Evolutionary conservation across 164 flowering plant genomes (phyloP).

Genomic region (Buxus sempervirens): DNA sequence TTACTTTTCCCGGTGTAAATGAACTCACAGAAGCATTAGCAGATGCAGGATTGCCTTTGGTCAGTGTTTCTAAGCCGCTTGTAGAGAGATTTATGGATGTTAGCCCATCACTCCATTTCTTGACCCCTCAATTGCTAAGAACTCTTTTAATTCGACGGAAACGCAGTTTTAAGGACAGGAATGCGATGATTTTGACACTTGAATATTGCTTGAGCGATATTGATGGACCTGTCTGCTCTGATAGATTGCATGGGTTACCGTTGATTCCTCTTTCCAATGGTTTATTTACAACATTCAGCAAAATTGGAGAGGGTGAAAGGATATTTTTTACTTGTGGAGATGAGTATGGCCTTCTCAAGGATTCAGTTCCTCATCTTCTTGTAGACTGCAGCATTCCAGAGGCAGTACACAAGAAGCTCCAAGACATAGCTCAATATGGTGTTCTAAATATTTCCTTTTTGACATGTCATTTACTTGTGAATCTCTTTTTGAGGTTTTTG

Average conservation of each 20-base stretch:
- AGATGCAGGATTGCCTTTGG: slow-evolving; percentile 76
- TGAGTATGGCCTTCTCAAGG: slow-evolving; percentile 82
- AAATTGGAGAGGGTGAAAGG: slow-evolving; percentile 62
- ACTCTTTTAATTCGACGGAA: slow-evolving; percentile 67
- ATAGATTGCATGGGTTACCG: slow-evolving; percentile 64
- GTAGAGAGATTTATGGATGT: slow-evolving; percentile 66
- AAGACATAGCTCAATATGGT: slow-evolving; percentile 56
- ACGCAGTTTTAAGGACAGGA: slow-evolving; percentile 64
- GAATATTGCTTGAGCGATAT: slow-evolving; percentile 88
- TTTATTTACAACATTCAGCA: slow-evolving; percentile 58
- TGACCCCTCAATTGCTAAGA: slow-evolving; percentile 74
- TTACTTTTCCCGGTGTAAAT: slow-evolving; percentile 47
- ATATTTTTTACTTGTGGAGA: slow-evolving; percentile 60
- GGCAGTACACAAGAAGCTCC: slow-evolving; percentile 50
- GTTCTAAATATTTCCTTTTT: slow-evolving; percentile 61
- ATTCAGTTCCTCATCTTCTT: slow-evolving; percentile 63
- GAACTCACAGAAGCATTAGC: slow-evolving; percentile 76
- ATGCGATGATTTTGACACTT: slow-evolving; percentile 65
- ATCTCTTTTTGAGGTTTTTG: slow-evolving; percentile 56
- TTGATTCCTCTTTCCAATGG: slow-evolving; percentile 89
- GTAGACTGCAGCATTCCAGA: slow-evolving; percentile 65
- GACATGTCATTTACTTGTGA: slow-evolving; percentile 70
- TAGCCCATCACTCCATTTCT: slow-evolving; percentile 68
- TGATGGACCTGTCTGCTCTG: slow-evolving; percentile 31
- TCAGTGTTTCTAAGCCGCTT: slow-evolving; percentile 50